A percentile compares a stretch with the other conserved stretches of the same genome.
These are phyloP conservation scores for Calonectria hawksworthii DNA, from an alignment of 2,329 filamentous ascomycete species.

Conservation along the genomic window DNA sequence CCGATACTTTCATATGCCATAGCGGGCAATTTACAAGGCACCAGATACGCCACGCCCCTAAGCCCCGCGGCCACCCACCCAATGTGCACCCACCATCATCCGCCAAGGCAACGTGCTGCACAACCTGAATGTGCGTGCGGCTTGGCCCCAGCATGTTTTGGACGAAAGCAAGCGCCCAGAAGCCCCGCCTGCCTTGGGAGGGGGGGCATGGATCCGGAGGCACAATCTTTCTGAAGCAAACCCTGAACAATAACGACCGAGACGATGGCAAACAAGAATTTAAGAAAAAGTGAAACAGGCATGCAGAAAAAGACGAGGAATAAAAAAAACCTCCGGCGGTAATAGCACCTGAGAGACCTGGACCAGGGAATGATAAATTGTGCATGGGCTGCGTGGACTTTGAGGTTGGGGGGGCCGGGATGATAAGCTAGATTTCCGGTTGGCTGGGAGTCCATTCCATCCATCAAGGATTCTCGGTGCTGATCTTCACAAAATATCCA, in stretches of 20 bases:
- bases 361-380: conserved; percentile 1
- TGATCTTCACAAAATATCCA: conserved; percentile 8
- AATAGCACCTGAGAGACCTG: not conserved
- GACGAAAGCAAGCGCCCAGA: not conserved
- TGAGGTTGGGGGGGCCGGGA: conserved; percentile 19
- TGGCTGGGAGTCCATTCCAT: conserved; percentile 25
- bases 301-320: not conserved
- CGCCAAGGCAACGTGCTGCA: not conserved
- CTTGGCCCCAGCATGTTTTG: not conserved
- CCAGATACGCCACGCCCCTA: conserved; percentile 17
- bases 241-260: not conserved
- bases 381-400: conserved; percentile 14
- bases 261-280: not conserved
- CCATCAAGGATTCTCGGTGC: conserved; percentile 14
- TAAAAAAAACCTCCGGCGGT: not conserved
- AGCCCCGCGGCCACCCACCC: not conserved
- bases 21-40: conserved; percentile 29
- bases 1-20: conserved; percentile 15
- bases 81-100: conserved; percentile 14
- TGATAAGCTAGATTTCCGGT: conserved; percentile 23
- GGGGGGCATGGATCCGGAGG: conserved; percentile 8
- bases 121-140: not conserved
- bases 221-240: conserved; percentile 5
- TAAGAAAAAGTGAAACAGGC: not conserved
- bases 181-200: not conserved